phyloP scores from a whole-genome alignment of 257 asterid genomes.

The Forsythia suspensa region DNA sequence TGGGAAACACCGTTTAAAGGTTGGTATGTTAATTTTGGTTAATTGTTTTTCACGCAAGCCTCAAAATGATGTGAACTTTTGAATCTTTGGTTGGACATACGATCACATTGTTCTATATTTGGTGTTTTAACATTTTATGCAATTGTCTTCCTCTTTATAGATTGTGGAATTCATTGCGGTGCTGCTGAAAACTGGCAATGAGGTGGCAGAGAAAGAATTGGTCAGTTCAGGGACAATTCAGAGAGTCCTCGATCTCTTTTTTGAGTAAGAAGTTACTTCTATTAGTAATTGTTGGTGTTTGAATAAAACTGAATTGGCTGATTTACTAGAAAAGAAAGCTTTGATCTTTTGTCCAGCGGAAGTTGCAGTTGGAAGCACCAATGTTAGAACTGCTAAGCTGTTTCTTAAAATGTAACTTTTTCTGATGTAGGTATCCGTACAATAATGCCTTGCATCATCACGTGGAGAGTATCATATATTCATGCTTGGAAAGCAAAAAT shows the following conservation, averaged over 20 bases:
- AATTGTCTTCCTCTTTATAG: conserved; percentile 39
- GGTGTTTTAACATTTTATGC: neutral
- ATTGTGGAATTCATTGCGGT: conserved; percentile 84
- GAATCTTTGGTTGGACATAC: neutral
- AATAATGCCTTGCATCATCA: conserved; percentile 96
- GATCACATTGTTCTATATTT: neutral
- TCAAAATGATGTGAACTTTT: neutral
- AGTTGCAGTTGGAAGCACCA: neutral
- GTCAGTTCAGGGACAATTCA: conserved; percentile 77
- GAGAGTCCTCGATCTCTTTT: conserved; percentile 83
- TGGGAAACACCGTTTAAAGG: conserved; percentile 96
- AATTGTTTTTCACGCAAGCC: neutral
- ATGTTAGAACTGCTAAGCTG: neutral
- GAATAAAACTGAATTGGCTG: neutral
- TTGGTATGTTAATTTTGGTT: conserved; percentile 23
- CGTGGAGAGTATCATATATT: conserved; percentile 84
- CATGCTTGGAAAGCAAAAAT: conserved; percentile 85
- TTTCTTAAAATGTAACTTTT: conserved; percentile 17
- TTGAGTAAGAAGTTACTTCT: conserved; percentile 62
- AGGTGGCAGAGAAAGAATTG: conserved; percentile 79
- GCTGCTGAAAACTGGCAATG: conserved; percentile 81
- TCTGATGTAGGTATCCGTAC: conserved; percentile 72
- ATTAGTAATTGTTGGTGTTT: neutral
- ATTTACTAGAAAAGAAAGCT: conserved; percentile 4
- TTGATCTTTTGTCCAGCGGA: conserved; percentile 1